These are phyloP conservation scores for Vitis cinerea DNA, from an alignment of 164 flowering plant genomes.

Conservation along the genomic window DNA sequence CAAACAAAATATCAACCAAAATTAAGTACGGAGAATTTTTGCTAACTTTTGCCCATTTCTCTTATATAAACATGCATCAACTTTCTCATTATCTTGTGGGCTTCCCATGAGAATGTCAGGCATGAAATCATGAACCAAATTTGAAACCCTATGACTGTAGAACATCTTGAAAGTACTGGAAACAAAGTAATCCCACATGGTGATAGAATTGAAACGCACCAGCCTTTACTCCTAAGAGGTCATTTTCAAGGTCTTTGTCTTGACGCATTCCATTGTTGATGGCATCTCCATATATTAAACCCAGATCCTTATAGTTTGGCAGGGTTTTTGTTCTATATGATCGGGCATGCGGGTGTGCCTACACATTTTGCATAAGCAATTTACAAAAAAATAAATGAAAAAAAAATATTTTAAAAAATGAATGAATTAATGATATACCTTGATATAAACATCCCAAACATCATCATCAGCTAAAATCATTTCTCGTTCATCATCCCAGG, in stretches of 20 bases:
- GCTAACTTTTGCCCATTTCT: not conserved
- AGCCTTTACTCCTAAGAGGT: conserved; percentile 15
- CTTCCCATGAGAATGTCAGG: not conserved
- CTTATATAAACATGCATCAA: not conserved
- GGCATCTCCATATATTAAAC: conserved; percentile 34
- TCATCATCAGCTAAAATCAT: conserved; percentile 46
- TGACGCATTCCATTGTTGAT: conserved; percentile 13
- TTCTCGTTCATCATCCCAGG: conserved; percentile 50
- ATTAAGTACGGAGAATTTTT: not conserved
- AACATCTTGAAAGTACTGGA: not conserved
- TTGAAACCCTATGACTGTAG: not conserved
- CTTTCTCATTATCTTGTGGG: not conserved
- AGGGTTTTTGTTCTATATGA: conserved; percentile 41
- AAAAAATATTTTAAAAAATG: not conserved
- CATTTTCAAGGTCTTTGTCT: conserved; percentile 24
- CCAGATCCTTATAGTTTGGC: conserved; percentile 44
- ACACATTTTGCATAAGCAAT: conserved; percentile 12
- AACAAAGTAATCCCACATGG: not conserved
- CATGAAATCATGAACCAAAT: not conserved
- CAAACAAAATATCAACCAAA: not conserved
- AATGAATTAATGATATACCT: conserved; percentile 30
- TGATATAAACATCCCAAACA: conserved; percentile 58
- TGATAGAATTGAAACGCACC: conserved; percentile 26
- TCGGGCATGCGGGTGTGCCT: conserved; percentile 46
- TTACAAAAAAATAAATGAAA: not conserved